Percentiles rank a stretch among this genome's conserved stretches.
These are phyloP conservation scores for Hypocrella siamensis DNA, from an alignment of 2,329 filamentous ascomycete species.

Conservation along the genomic window DNA sequence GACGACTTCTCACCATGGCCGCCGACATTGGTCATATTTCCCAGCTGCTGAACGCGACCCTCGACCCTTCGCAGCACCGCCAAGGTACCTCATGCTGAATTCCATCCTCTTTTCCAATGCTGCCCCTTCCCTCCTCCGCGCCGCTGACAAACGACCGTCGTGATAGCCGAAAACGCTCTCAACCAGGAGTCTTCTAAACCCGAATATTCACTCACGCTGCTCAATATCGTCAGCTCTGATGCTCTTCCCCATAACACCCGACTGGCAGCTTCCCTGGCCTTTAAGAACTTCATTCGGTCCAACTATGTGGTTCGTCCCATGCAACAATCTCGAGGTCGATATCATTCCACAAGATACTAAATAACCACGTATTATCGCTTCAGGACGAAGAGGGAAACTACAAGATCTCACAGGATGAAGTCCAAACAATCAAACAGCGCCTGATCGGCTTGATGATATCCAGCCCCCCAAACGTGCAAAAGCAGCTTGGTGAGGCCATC, in stretches of 20 bases:
- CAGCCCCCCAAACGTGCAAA: constrained; percentile 73
- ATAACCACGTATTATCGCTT: constrained; percentile 6
- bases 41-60: constrained; percentile 75
- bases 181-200: constrained; percentile 67
- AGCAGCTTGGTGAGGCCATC: constrained; percentile 90
- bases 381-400: constrained; percentile 87
- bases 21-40: constrained; percentile 47
- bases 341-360: background rate
- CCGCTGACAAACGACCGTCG: constrained; percentile 20
- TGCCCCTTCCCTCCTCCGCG: constrained; percentile 13
- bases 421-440: constrained; percentile 82
- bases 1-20: constrained; percentile 30
- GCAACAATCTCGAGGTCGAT: constrained; percentile 2
- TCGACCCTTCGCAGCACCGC: constrained; percentile 76
- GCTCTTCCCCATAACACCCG: constrained; percentile 61
- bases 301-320: constrained; percentile 61
- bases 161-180: constrained; percentile 63
- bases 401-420: constrained; percentile 70
- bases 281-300: constrained; percentile 95
- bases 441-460: constrained; percentile 94
- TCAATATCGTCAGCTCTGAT: constrained; percentile 76
- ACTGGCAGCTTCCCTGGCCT: constrained; percentile 78
- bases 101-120: background rate
- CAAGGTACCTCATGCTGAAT: constrained; percentile 47
- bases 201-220: constrained; percentile 73